These are phyloP conservation scores for Penicillium lividum DNA, from an alignment of 495 filamentous ascomycete genomes.

Conservation along the genomic window DNA sequence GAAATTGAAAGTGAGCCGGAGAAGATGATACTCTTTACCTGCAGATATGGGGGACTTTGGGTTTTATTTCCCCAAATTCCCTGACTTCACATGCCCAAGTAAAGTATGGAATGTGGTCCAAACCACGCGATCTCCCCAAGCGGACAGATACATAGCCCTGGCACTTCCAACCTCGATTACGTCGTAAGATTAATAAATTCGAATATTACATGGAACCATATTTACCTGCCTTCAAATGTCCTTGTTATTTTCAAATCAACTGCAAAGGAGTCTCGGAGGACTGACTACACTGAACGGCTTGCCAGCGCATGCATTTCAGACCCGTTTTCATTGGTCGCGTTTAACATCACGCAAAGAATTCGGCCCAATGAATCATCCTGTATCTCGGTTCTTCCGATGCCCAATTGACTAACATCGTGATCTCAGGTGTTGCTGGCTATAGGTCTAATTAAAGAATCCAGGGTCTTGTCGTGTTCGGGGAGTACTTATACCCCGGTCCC, in stretches of 20 bases:
- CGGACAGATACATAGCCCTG: too few relatives aligned
- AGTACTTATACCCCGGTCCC: not conserved
- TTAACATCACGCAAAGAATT: not conserved
- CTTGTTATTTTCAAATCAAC: not conserved
- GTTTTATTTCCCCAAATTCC: too few relatives aligned
- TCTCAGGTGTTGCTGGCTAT: not conserved
- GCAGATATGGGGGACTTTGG: too few relatives aligned
- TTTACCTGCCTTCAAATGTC: not conserved
- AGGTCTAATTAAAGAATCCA: not conserved
- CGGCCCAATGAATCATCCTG: not conserved
- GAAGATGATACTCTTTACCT: too few relatives aligned
- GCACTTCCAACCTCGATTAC: not conserved
- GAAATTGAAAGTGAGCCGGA: too few relatives aligned
- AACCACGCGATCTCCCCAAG: too few relatives aligned
- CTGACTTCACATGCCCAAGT: too few relatives aligned
- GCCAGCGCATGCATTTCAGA: not conserved
- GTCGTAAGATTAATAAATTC: not conserved
- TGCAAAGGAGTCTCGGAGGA: not conserved
- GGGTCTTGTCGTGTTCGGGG: not conserved
- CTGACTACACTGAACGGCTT: not conserved
- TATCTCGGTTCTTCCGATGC: not conserved
- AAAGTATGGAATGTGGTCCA: too few relatives aligned
- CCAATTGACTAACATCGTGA: not conserved
- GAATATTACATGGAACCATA: not conserved
- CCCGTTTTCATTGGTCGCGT: not conserved